Conservation (phyloP, 108 stramenopile genomes). For the Cyclotella kingstonii region DNA sequence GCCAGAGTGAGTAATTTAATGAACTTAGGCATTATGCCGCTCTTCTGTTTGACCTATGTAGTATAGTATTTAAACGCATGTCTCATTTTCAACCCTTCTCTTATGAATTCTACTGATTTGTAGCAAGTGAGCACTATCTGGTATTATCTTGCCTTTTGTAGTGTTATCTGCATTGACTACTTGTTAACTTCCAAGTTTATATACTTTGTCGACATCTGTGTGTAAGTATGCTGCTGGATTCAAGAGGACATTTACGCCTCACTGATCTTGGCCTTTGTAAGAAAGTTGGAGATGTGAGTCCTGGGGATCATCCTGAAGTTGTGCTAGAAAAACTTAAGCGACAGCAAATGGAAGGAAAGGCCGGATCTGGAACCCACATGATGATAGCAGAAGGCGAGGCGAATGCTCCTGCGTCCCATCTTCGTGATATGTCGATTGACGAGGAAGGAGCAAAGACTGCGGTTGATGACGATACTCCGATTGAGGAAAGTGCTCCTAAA, state of each 20-base stretch:
- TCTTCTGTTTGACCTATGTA: too few species aligned
- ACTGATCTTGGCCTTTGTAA: slow-evolving; percentile 99
- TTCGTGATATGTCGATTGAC: slow-evolving; percentile 85
- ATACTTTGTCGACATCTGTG: too few species aligned
- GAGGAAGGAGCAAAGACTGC: slow-evolving; percentile 28
- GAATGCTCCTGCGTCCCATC: slow-evolving; percentile 45
- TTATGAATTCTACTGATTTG: too few species aligned
- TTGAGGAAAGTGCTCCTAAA: slow-evolving; percentile 28
- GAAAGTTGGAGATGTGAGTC: slow-evolving; percentile 91
- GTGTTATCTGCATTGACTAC: not conserved
- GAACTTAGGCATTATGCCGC: too few species aligned
- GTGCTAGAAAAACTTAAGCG: slow-evolving; percentile 71
- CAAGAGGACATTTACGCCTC: slow-evolving; percentile 97
- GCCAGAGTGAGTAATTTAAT: slow-evolving; percentile 89
- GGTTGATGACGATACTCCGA: slow-evolving; percentile 13
- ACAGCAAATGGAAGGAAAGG: slow-evolving; percentile 39
- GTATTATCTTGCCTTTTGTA: not conserved
- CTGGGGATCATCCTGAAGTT: slow-evolving; percentile 81
- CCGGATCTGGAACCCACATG: slow-evolving; percentile 5
- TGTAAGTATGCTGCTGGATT: slow-evolving; percentile 98
- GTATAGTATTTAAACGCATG: too few species aligned
- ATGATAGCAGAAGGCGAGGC: slow-evolving; percentile 42
- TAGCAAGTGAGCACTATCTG: too few species aligned
- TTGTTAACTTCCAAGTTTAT: too few species aligned
- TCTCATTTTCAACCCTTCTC: not conserved